Conservation (phyloP, 1,284 basidiomycete species). For the Ganoderma lucidum region DNA sequence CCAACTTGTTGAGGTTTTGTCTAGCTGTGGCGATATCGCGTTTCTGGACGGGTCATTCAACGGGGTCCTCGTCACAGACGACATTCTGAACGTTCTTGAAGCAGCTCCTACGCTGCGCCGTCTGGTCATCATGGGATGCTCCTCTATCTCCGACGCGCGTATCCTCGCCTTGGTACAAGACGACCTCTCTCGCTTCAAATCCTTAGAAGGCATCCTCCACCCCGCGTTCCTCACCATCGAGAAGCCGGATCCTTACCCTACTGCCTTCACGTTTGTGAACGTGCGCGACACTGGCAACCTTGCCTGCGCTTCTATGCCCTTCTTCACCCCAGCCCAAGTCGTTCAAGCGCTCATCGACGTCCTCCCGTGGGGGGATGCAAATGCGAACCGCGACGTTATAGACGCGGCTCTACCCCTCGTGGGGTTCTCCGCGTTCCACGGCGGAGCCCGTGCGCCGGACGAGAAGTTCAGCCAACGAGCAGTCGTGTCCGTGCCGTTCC, state of each 20-base stretch:
- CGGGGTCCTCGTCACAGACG: slow-evolving; percentile 31
- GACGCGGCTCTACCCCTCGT: background rate
- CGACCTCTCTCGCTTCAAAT: slow-evolving; percentile 37
- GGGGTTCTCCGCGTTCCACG: slow-evolving; percentile 6
- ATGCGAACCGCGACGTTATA: background rate
- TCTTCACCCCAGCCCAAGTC: slow-evolving; percentile 20
- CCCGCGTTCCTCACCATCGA: slow-evolving; percentile 28
- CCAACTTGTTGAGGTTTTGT: slow-evolving; percentile 34
- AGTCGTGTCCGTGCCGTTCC: slow-evolving; percentile 9
- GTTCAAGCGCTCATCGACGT: slow-evolving; percentile 13
- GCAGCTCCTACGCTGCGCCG: slow-evolving; percentile 34
- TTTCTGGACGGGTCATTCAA: slow-evolving; percentile 39
- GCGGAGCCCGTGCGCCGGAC: background rate
- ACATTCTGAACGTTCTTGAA: slow-evolving; percentile 32
- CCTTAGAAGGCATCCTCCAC: slow-evolving; percentile 41
- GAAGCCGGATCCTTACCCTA: slow-evolving; percentile 8
- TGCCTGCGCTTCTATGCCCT: background rate
- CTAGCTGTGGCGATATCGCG: slow-evolving; percentile 24
- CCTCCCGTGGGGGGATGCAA: background rate
- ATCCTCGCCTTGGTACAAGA: slow-evolving; percentile 33
- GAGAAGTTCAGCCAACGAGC: slow-evolving; percentile 4
- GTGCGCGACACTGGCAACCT: no score
- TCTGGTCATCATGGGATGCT: slow-evolving; percentile 39
- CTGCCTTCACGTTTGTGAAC: slow-evolving; percentile 18
- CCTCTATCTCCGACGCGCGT: slow-evolving; percentile 34